A percentile compares a stretch with the other conserved stretches of the same genome.
Evolutionary conservation across 257 asterid genomes (phyloP).

Genomic region (Nicotiana benthamiana): DNA sequence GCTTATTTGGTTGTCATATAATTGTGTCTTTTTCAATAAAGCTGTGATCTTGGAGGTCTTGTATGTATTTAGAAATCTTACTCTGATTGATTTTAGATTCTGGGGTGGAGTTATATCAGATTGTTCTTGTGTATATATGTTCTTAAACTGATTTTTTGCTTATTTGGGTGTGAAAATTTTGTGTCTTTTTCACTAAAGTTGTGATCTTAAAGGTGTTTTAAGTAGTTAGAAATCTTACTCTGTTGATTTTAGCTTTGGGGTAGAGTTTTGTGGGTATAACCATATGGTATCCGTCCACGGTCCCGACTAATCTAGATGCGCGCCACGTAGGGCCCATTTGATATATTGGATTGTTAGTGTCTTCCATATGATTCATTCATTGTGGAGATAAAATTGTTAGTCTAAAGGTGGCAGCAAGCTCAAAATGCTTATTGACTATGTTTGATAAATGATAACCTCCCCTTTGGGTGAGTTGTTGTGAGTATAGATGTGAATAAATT

Average conservation of each 20-base stretch:
- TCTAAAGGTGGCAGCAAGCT: slow-evolving; percentile 81
- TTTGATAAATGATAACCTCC: slow-evolving; percentile 67
- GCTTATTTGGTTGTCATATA: no score
- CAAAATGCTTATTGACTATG: slow-evolving; percentile 76
- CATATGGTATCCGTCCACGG: no score
- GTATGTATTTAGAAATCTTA: no score
- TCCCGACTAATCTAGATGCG: no score
- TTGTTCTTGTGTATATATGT: background rate
- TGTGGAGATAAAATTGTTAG: background rate
- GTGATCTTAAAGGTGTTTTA: background rate
- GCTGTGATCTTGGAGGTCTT: background rate
- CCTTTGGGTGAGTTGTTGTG: slow-evolving; percentile 43
- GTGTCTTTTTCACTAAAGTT: background rate
- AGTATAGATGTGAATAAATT: no score
- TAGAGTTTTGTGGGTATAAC: no score
- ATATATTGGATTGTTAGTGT: background rate
- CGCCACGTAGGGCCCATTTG: no score
- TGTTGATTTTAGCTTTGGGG: no score
- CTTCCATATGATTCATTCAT: background rate
- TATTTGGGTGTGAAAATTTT: background rate
- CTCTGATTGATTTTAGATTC: background rate
- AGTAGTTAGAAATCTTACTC: no score
- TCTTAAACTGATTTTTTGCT: background rate
- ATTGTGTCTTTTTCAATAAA: no score
- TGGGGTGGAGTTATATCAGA: background rate